These are phyloP conservation scores for Dendrocalamus sinicus DNA, from an alignment of 176 grass and related monocot species.

Conservation along the genomic window DNA sequence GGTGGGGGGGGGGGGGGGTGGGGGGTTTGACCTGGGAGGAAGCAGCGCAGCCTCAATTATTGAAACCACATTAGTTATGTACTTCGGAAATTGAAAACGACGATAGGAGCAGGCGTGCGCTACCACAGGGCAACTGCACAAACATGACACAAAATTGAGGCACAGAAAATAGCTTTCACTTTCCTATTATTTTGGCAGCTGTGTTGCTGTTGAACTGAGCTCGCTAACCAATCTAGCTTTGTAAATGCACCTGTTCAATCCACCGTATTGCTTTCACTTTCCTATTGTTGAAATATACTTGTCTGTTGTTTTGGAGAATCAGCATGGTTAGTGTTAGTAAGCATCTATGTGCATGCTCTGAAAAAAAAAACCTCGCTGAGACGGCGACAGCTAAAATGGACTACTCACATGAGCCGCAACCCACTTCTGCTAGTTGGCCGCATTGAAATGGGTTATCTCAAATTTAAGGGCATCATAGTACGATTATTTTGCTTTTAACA, in stretches of 20 bases:
- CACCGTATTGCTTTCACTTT: background rate
- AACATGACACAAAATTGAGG: background rate
- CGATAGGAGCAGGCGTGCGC: background rate
- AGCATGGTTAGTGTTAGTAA: background rate
- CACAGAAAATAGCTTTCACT: background rate
- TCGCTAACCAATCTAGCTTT: background rate
- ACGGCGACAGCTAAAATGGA: too few species aligned
- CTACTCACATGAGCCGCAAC: background rate
- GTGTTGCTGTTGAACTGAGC: background rate
- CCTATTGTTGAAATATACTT: background rate
- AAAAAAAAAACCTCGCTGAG: background rate
- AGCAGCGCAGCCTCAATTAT: background rate
- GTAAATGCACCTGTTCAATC: background rate
- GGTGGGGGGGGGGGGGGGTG: background rate
- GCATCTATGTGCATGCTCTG: background rate
- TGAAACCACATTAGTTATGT: background rate
- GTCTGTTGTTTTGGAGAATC: background rate
- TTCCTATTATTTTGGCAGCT: background rate
- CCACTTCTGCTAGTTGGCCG: background rate
- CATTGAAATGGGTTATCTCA: background rate
- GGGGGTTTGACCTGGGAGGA: background rate
- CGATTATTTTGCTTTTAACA: background rate
- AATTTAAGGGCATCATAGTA: background rate
- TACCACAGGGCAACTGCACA: background rate
- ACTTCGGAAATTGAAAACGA: background rate